Evolutionary conservation across 768 basidiomycete species (phyloP).

Genomic region (Coprinopsis sp.): DNA sequence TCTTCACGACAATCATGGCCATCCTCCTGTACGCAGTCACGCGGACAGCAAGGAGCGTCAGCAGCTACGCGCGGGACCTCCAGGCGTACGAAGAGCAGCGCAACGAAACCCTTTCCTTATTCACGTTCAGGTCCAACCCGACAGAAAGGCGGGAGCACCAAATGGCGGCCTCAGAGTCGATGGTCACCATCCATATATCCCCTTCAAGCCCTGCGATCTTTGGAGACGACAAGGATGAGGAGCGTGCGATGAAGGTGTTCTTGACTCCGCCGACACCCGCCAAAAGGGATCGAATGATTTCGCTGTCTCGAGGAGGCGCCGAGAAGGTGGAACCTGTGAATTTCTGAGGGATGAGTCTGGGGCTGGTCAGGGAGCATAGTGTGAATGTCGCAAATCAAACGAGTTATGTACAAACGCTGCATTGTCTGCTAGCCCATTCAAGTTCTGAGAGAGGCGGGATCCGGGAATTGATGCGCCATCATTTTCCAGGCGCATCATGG

Average conservation of each 20-base stretch:
- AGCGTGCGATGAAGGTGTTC: slow-evolving; percentile 21
- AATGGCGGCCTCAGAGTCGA: slow-evolving; percentile 2
- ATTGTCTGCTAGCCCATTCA: too few species aligned
- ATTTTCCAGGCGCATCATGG: too few species aligned
- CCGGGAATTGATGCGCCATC: too few species aligned
- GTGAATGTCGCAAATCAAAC: too few species aligned
- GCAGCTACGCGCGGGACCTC: slow-evolving; percentile 5
- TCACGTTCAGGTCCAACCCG: neutral
- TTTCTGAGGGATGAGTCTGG: too few species aligned
- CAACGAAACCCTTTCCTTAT: neutral
- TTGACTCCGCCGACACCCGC: slow-evolving; percentile 30
- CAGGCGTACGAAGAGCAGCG: slow-evolving; percentile 8
- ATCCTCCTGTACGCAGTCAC: slow-evolving; percentile 7
- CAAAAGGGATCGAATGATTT: slow-evolving; percentile 11
- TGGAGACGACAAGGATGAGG: slow-evolving; percentile 17
- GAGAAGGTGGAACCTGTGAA: too few species aligned
- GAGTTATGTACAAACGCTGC: too few species aligned
- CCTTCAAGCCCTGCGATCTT: slow-evolving; percentile 27
- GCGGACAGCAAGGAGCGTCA: slow-evolving; percentile 1
- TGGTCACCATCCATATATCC: slow-evolving; percentile 18
- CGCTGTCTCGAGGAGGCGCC: neutral
- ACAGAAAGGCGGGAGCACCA: neutral
- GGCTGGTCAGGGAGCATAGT: too few species aligned
- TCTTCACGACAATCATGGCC: slow-evolving; percentile 4
- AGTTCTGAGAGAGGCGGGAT: too few species aligned